These are phyloP conservation scores for Rubia peregrina DNA, from an alignment of 305 asterid species.

Conservation along the genomic window DNA sequence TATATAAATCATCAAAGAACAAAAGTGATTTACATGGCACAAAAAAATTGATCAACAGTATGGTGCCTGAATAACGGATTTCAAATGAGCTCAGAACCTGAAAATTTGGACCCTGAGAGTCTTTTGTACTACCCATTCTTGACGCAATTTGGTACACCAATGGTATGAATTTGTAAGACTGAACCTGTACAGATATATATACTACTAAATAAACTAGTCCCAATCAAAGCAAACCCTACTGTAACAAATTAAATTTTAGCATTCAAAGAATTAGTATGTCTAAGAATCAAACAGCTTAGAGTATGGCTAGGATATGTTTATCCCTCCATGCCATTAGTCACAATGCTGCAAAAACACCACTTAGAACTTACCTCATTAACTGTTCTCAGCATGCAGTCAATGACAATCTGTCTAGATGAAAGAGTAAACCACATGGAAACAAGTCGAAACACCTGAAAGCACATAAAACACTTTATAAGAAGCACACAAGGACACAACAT, in stretches of 20 bases:
- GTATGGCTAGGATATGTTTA: neutral
- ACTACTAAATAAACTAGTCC: neutral
- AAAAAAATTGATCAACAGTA: neutral
- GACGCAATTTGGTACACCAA: conserved; percentile 97
- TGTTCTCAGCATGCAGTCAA: conserved; percentile 70
- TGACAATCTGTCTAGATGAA: conserved; percentile 56
- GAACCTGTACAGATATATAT: conserved; percentile 54
- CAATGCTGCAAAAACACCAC: conserved; percentile 4
- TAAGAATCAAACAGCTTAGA: neutral
- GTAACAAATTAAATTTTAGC: neutral
- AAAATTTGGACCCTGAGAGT: conserved; percentile 62
- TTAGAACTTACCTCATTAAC: conserved; percentile 58
- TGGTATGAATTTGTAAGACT: conserved; percentile 79
- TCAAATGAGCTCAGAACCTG: conserved; percentile 47
- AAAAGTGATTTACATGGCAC: neutral
- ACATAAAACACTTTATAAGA: neutral
- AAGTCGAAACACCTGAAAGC: conserved; percentile 81
- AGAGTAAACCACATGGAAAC: conserved; percentile 95
- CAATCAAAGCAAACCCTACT: neutral
- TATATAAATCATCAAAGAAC: neutral
- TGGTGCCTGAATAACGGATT: conserved; percentile 11
- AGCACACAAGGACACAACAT: neutral
- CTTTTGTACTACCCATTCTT: conserved; percentile 79
- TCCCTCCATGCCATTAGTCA: neutral
- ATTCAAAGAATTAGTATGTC: neutral